Percentiles rank a stretch among this genome's conserved stretches.
Conservation (phyloP, 306 rosid genomes). For the Prunus mira region DNA sequence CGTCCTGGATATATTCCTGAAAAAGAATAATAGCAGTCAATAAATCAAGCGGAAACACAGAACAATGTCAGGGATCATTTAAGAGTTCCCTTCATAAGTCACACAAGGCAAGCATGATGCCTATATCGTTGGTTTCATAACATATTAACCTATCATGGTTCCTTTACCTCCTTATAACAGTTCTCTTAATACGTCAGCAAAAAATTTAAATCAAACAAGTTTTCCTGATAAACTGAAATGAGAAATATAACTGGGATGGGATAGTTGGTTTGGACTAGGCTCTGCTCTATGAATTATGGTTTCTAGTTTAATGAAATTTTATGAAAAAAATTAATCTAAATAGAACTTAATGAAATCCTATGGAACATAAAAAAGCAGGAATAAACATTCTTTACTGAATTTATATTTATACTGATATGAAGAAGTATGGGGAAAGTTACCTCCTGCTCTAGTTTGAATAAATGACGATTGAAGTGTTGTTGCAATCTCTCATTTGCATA, state of each 20-base stretch:
- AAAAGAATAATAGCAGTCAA: conserved; percentile 16
- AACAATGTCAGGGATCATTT: background rate
- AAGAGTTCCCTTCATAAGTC: background rate
- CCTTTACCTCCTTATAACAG: background rate
- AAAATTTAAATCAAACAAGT: background rate
- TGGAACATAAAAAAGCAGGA: background rate
- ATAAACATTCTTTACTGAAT: background rate
- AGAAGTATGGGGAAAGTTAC: conserved; percentile 38
- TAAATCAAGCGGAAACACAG: background rate
- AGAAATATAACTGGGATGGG: background rate
- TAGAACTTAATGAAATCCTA: background rate
- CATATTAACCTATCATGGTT: background rate
- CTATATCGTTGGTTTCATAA: background rate
- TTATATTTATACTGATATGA: conserved; percentile 5
- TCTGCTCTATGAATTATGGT: background rate
- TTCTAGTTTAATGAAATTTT: background rate
- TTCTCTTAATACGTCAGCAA: background rate
- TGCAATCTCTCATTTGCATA: conserved; percentile 98
- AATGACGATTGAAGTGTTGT: conserved; percentile 97
- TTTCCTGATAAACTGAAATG: background rate
- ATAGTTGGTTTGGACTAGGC: background rate
- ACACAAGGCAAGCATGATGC: background rate
- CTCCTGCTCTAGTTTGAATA: conserved; percentile 98
- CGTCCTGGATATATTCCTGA: conserved; percentile 97
- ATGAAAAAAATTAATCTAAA: background rate